Conservation (phyloP, 192 early-diverging fungal genomes). For the Backusella westeae region DNA sequence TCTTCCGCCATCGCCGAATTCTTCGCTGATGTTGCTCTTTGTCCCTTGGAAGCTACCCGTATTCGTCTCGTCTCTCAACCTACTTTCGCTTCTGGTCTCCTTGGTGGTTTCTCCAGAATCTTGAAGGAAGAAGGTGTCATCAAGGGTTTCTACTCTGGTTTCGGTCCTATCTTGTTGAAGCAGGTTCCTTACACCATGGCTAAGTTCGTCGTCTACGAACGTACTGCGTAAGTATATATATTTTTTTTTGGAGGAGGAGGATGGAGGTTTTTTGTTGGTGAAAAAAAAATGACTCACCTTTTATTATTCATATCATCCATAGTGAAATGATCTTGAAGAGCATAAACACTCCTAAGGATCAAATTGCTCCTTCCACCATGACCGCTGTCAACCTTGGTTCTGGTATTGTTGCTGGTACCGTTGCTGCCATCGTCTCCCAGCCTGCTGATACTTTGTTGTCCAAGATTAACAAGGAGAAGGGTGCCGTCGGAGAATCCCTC, state of each 20-base stretch:
- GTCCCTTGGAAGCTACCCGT: conserved; percentile 72
- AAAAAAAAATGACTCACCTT: background rate
- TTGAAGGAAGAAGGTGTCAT: conserved; percentile 62
- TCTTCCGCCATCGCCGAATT: conserved; percentile 71
- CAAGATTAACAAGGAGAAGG: conserved; percentile 72
- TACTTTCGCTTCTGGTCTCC: conserved; percentile 59
- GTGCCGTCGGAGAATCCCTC: conserved; percentile 55
- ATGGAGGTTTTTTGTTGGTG: background rate
- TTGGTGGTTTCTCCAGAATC: conserved; percentile 58
- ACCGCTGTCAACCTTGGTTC: conserved; percentile 50
- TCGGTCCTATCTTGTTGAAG: conserved; percentile 74
- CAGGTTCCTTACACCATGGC: conserved; percentile 82
- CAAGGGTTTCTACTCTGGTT: conserved; percentile 74
- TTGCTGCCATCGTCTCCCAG: conserved; percentile 65
- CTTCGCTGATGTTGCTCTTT: conserved; percentile 73
- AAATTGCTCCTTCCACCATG: conserved; percentile 42
- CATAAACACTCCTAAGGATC: conserved; percentile 42
- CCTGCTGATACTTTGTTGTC: conserved; percentile 71
- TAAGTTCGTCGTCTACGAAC: conserved; percentile 72
- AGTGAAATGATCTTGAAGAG: conserved; percentile 50
- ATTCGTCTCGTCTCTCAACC: conserved; percentile 73
- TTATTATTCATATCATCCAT: background rate
- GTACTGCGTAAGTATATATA: conserved; percentile 38
- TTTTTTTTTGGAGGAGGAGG: background rate
- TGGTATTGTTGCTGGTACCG: conserved; percentile 67